phyloP scores from a whole-genome alignment of 2,329 filamentous ascomycete species.

The Aspergillus caelatus region DNA sequence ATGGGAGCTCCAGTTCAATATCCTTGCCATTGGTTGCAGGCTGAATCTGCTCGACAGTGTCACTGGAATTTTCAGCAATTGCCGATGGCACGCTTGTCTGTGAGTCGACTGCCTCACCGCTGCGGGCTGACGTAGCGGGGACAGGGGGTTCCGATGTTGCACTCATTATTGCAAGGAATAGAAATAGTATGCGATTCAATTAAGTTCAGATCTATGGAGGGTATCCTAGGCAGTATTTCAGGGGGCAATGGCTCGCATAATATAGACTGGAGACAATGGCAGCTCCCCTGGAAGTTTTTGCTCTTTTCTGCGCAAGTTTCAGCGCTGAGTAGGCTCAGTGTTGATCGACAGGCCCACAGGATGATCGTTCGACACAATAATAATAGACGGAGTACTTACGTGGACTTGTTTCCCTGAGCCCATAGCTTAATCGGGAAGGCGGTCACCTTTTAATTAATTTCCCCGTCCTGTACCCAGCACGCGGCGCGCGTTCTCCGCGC shows the following conservation, averaged over 20 bases:
- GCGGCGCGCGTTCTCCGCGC: slow-evolving; percentile 8
- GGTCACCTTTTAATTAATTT: slow-evolving; percentile 5
- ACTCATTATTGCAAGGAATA: slow-evolving; percentile 14
- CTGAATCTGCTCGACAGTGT: slow-evolving; percentile 5
- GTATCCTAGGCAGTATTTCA: background rate
- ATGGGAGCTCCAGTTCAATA: slow-evolving; percentile 36
- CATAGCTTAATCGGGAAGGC: slow-evolving; percentile 8
- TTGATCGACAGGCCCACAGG: slow-evolving; percentile 22
- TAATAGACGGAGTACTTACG: slow-evolving; percentile 1
- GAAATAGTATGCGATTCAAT: background rate
- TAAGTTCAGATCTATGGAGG: background rate
- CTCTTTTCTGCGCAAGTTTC: slow-evolving; percentile 1
- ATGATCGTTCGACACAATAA: slow-evolving; percentile 10
- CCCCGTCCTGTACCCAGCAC: slow-evolving; percentile 6
- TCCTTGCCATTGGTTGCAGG: slow-evolving; percentile 14
- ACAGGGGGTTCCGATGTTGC: slow-evolving; percentile 15
- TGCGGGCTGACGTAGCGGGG: slow-evolving; percentile 6
- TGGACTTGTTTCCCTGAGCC: background rate
- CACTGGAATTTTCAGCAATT: slow-evolving; percentile 6
- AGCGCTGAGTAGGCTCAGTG: slow-evolving; percentile 4
- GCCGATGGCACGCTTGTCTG: slow-evolving; percentile 11
- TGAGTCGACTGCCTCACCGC: slow-evolving; percentile 7
- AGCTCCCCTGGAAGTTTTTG: background rate
- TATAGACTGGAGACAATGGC: background rate
- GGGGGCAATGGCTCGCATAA: slow-evolving; percentile 5